Conservation (phyloP, 169 alveolate genomes). For the Amoebophrya sp. region DNA sequence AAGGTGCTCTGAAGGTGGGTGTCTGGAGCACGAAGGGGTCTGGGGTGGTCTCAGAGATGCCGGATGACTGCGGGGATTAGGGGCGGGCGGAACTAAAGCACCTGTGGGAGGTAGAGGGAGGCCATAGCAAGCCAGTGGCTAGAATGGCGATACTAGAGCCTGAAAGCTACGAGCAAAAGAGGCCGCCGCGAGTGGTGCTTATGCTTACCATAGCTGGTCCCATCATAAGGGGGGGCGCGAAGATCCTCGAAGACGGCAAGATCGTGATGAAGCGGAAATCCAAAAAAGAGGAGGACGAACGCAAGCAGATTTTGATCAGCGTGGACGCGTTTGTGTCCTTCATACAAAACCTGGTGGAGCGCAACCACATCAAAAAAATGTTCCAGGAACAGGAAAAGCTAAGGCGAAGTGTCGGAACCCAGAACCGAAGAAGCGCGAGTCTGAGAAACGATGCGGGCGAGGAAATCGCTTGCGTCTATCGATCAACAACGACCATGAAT, state of each 20-base stretch:
- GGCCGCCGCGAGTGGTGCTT: neutral
- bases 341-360: neutral
- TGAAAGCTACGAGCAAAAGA: neutral
- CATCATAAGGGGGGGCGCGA: too few relatives aligned
- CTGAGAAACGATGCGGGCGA: too few relatives aligned
- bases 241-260: too few relatives aligned
- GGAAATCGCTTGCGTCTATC: too few relatives aligned
- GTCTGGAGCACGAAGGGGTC: neutral
- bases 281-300: neutral
- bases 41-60: neutral
- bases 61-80: too few relatives aligned
- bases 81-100: too few relatives aligned
- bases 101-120: too few relatives aligned
- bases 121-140: neutral
- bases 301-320: neutral
- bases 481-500: too few relatives aligned
- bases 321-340: neutral
- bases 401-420: too few relatives aligned
- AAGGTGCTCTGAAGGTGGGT: too few relatives aligned
- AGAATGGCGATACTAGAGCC: neutral
- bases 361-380: neutral
- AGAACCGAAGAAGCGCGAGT: too few relatives aligned
- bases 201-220: neutral
- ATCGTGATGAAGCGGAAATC: neutral
- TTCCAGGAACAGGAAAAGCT: neutral